Evolutionary conservation across 345 rosid species (phyloP).

Genomic region (Arabidopsis thaliana): TAIR10.1 NC_003075.7:10091001-10091500

Average conservation of each 20-base stretch:
- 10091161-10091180: neutral
- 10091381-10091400: constrained; percentile 29
- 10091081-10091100: neutral
- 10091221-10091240: neutral
- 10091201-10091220: neutral
- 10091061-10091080: too few species aligned
- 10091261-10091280: neutral
- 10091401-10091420: constrained; percentile 34
- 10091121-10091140: neutral
- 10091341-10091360: constrained; percentile 22
- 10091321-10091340: constrained; percentile 25
- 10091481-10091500: constrained; percentile 24
- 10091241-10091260: neutral
- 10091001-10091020: too few species aligned
- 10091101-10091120: neutral
- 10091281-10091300: constrained; percentile 29
- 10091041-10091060: too few species aligned
- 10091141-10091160: neutral
- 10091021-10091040: too few species aligned
- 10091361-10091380: constrained; percentile 30
- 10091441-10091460: constrained; percentile 14
- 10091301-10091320: constrained; percentile 34
- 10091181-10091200: neutral
- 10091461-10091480: neutral
- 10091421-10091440: constrained; percentile 37